phyloP scores from a whole-genome alignment of 2,329 filamentous ascomycete species.

The Fusarium sp. region DNA sequence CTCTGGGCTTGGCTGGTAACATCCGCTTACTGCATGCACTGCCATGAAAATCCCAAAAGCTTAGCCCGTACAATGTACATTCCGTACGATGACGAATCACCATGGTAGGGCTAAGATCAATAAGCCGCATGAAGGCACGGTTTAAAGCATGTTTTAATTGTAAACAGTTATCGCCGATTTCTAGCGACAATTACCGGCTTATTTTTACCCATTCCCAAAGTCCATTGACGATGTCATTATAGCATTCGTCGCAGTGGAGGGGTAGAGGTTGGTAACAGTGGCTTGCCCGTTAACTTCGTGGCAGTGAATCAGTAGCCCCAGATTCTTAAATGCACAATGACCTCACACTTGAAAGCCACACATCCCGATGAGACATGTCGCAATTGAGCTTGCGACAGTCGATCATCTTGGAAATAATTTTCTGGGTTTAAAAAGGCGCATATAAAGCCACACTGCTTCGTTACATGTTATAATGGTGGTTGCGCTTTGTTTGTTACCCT shows the following conservation, averaged over 20 bases:
- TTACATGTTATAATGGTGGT: not conserved
- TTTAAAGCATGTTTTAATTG: not conserved
- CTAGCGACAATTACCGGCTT: not conserved
- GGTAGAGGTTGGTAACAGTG: not conserved
- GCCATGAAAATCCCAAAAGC: not conserved
- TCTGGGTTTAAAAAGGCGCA: not conserved
- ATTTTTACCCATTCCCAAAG: not conserved
- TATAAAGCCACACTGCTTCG: not conserved
- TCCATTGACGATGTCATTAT: not conserved
- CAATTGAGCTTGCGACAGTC: not conserved
- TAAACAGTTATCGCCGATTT: too few relatives aligned
- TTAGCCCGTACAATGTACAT: not conserved
- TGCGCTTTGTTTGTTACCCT: not conserved
- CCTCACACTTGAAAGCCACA: not conserved
- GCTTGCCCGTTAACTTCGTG: not conserved
- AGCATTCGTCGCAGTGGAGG: not conserved
- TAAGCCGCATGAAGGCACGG: not conserved
- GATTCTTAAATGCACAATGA: not conserved
- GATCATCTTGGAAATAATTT: not conserved
- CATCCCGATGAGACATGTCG: not conserved
- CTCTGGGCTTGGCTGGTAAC: not conserved
- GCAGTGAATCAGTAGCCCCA: not conserved
- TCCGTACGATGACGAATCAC: not conserved
- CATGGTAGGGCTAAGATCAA: too few relatives aligned
- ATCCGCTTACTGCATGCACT: not conserved